Evolutionary conservation across 305 asterid genomes (phyloP).

Genomic region (Fraxinus sp.): DNA sequence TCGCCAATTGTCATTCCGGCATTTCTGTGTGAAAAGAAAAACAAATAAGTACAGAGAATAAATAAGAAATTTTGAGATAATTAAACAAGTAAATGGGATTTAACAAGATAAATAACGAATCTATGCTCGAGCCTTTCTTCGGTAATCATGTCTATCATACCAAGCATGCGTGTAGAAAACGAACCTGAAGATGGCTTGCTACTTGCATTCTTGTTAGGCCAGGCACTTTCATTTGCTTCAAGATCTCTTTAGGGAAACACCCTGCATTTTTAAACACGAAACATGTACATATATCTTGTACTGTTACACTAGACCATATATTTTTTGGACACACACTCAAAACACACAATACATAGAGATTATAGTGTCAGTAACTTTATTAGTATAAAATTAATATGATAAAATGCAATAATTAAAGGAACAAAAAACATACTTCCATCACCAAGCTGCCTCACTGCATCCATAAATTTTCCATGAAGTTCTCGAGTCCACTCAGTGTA

Average conservation of each 20-base stretch:
- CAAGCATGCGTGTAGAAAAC: not conserved
- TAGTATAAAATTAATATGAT: not conserved
- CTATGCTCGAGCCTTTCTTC: not conserved
- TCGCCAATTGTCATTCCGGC: slow-evolving; percentile 55
- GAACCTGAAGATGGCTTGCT: slow-evolving; percentile 64
- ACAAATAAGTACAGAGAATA: not conserved
- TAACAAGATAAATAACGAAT: not conserved
- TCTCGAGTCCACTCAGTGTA: slow-evolving; percentile 56
- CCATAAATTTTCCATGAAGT: slow-evolving; percentile 47
- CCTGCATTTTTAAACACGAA: slow-evolving; percentile 26
- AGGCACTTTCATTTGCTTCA: slow-evolving; percentile 48
- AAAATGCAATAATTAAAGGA: not conserved
- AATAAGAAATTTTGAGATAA: not conserved
- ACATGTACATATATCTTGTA: not conserved
- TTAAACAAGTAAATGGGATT: not conserved
- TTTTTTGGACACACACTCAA: not conserved
- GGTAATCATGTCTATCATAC: not conserved
- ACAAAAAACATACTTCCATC: slow-evolving; percentile 45
- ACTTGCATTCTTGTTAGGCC: slow-evolving; percentile 72
- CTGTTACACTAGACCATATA: not conserved
- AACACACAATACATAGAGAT: not conserved
- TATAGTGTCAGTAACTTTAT: not conserved
- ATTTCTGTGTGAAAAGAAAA: slow-evolving; percentile 27
- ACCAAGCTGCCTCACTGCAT: slow-evolving; percentile 40
- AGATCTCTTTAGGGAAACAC: slow-evolving; percentile 60